phyloP scores from a whole-genome alignment of 257 asterid species.

The Ilex aquifolium region DNA sequence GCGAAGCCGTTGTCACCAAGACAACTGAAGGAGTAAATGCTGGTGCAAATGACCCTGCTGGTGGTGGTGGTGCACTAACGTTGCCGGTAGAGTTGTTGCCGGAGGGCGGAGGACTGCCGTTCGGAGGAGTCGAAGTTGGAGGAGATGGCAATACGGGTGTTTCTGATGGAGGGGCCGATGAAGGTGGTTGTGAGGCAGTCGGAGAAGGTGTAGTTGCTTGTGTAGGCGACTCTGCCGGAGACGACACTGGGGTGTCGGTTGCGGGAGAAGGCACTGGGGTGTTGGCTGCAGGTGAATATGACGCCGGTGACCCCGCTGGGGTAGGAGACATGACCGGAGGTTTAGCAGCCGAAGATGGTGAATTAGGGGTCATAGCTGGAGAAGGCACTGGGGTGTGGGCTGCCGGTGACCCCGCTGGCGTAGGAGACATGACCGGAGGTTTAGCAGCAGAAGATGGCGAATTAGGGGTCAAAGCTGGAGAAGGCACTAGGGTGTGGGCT shows the following conservation, averaged over 20 bases:
- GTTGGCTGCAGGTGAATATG: not conserved
- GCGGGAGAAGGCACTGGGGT: not conserved
- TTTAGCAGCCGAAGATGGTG: too few relatives aligned
- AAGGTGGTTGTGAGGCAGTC: not conserved
- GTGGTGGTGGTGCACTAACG: conserved; percentile 17
- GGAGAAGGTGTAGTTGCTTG: not conserved
- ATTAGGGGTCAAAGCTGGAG: not conserved
- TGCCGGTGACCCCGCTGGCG: not conserved
- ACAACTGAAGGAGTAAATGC: conserved; percentile 22
- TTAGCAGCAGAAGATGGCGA: too few relatives aligned
- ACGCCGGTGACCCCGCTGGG: not conserved
- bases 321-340: not conserved
- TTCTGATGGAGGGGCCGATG: conserved; percentile 3
- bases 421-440: not conserved
- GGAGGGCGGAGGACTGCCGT: conserved; percentile 6
- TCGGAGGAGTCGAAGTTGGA: conserved; percentile 8
- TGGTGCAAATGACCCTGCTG: conserved; percentile 27
- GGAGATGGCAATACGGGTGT: not conserved
- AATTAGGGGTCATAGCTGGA: not conserved
- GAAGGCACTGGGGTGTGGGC: not conserved
- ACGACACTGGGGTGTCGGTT: not conserved
- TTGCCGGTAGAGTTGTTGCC: conserved; percentile 14
- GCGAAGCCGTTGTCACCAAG: conserved; percentile 24
- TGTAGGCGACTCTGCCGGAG: not conserved
- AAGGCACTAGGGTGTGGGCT: not conserved